phyloP scores from a whole-genome alignment of 2,329 filamentous ascomycete species.

The Juglanconis sp. region DNA sequence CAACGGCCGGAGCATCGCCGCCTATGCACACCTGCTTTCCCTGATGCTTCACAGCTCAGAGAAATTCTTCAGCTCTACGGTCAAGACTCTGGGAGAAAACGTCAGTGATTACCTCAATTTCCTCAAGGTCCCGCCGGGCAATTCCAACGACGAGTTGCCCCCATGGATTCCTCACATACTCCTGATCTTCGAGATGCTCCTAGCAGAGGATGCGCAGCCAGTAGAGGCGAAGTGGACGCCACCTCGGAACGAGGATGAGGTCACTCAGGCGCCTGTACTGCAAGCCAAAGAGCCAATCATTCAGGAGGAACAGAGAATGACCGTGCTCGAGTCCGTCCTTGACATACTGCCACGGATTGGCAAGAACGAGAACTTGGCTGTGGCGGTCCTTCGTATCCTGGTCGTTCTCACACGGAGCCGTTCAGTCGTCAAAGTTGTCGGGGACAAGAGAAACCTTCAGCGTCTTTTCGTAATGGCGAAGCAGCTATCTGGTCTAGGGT shows the following conservation, averaged over 20 bases:
- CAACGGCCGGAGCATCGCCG: constrained; percentile 64
- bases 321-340: constrained; percentile 73
- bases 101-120: constrained; percentile 75
- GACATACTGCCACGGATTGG: constrained; percentile 81
- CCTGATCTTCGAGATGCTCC: constrained; percentile 81
- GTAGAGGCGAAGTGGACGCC: constrained; percentile 67
- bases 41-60: constrained; percentile 77
- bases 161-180: constrained; percentile 91
- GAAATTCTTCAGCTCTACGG: constrained; percentile 73
- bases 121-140: constrained; percentile 66
- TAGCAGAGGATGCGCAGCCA: constrained; percentile 87
- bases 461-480: constrained; percentile 93
- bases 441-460: constrained; percentile 85
- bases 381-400: constrained; percentile 78
- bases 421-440: constrained; percentile 69
- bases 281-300: constrained; percentile 61
- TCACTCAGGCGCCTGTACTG: constrained; percentile 53
- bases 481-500: constrained; percentile 77
- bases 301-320: constrained; percentile 60
- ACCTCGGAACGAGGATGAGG: constrained; percentile 48
- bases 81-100: constrained; percentile 72
- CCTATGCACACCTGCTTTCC: constrained; percentile 88
- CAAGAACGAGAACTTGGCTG: constrained; percentile 80
- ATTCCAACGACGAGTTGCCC: constrained; percentile 72
- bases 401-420: constrained; percentile 84